Base-by-base conservation (phyloP, 2,329 filamentous ascomycete species). In the Talaromyces sp. region DNA sequence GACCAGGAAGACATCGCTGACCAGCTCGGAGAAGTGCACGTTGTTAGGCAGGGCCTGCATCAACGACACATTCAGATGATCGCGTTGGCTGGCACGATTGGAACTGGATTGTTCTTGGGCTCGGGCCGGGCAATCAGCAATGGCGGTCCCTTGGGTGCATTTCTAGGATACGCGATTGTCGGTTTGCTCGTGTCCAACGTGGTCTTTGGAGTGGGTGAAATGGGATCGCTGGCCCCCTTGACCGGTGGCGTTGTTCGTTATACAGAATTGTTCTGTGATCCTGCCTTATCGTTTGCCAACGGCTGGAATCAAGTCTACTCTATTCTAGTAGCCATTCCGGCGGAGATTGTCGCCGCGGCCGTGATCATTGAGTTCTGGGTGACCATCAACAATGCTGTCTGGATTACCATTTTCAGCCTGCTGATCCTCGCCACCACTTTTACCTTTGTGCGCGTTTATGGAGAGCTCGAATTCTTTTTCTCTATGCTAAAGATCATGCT, bases 371-470 rank as follows among this genome's bases (percentile, higher is more conserved):
- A 67, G 14, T 74, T 72, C 38, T 78, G 75, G 75, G 73, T 77
- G 51, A 81, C 81, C 3, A 79, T 84, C 59, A 81, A 78, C 65
- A 77, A 80, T 1, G 75, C 65, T 1, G 62, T 82, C 83, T 81
- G 79, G 79, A 80, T 81, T 57, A 82, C 83, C 3, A 82, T 86
- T 62, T 75, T 86, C 62, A 79, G 89, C 61, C 72, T 85, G 3
- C 77, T 89, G 24, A 83, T 89, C 52, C 70, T 81, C 24, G 71
- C 69, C 7, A 67, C 82, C 21, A 81, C 81, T 61, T 72, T 76
- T 43, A 67, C 82, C 3, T 77, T 78, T 1, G 81, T 83, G 3
- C 68, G 70, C 5, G 78, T 77, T 66, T 83, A 83, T 64, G 81
- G 81, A 21, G 81, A 83, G 66, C 71, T 79, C 3, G 81, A 83